Base-by-base conservation (phyloP, 2,329 filamentous ascomycete genomes). In the Aaosphaeria pasadenensis region DNA sequence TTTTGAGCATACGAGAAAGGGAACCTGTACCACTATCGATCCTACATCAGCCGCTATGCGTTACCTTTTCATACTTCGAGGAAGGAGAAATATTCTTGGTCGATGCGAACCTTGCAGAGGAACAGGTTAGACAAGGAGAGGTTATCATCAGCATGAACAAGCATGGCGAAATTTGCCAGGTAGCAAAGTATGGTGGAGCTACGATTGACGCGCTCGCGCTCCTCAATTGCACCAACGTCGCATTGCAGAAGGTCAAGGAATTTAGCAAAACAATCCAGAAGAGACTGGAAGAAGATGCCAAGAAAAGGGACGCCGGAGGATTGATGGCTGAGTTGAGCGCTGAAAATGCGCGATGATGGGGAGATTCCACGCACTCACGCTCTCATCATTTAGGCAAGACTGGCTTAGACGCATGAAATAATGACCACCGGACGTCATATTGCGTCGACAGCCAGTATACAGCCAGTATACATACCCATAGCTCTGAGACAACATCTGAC, bases 21-120 rank as follows among this genome's bases (percentile, higher is more conserved):
- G 91, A 96, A 55, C 92, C 92, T 0, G 89, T 96, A 41, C 86
- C 90, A 42, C 78, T 99, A 52, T 91, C 89, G 60, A 89, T 96
- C 77, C 82, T 96, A 55, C 94, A 97, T 72, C 88, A 89, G 58
- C 94, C 94, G 1, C 86, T 96, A 46, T 95, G 91, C 65, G 80
- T 96, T 41, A 95, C 91, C 0, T 95, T 95, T 71, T 89, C 85
- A 60, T 92, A 91, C 65, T 96, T 88, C 56, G 79, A 87, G 30
- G 83, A 86, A 33, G 88, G 85, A 5, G 86, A 88, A 56, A 78
- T 86, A 11, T 80, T 88, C 39, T 63, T 91, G 45, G 67, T 89
- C n/a, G 89, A 94, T 69, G 80, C 88, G 3, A 87, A 79, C 39
- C 76, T 84, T 67, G 70, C 88, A 36, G 89, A 94, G 73, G 89